Evolutionary conservation across 1,139 yeast genomes (phyloP), one percentile per base, ranked within the genome.

Genomic region (Pichia sp.): DNA sequence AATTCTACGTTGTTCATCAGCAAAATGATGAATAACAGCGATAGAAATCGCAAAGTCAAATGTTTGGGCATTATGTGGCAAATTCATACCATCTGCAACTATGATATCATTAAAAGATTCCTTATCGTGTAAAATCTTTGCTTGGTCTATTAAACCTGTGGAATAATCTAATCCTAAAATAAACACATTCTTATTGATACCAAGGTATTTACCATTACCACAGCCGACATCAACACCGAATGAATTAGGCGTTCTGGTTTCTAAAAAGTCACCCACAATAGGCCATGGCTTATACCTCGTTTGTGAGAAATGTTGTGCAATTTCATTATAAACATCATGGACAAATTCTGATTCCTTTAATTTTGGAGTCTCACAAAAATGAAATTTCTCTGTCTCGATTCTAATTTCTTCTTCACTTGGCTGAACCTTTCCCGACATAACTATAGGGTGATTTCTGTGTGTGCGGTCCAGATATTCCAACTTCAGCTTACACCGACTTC

Each of bases 281-380:
- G 99, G 99, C 99, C 99, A 93, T 24, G 98, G 98, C 69, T 88
- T 91, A 67, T 90, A 93, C 36, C 99, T 70, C 0, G 99, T 93
- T 56, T 85, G 84, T 3, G 98, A 90, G 65, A 93, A 93, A 65
- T 94, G 99, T 12, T 83, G 61, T 0, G 99, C 99, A 34, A 93
- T 93, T 53, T 87, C 87, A 60, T 93, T 87, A 68, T 93, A 93
- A 3, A 94, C 96, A 19, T 79, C 77, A 66, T 93, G 99, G 2
- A 93, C 99, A 61, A 79, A 86, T 47, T 76, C 75, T 44, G 83
- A 79, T 62, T 93, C 99, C 62, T 83, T 86, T 10, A 62, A 60
- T 27, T 69, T 71, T 1, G 90, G 84, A 44, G 56, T 51, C 12
- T 54, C 46, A 12, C 55, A 51, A 3, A 51, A 45, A 30, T 61